phyloP scores from a whole-genome alignment of 306 rosid species.

The Datisca glomerata region DNA sequence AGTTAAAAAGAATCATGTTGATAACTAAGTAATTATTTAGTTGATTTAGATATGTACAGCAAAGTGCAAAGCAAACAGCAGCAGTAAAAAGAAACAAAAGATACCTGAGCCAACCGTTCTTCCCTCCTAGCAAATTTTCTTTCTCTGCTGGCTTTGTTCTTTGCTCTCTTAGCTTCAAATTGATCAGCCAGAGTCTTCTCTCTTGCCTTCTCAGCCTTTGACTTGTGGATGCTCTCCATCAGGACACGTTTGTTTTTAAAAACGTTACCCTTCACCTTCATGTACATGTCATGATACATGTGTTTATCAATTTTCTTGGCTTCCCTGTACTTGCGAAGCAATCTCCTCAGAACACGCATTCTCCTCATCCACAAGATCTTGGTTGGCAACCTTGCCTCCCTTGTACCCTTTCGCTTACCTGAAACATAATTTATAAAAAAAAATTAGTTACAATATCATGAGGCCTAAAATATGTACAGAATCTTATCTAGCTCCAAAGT shows the following conservation, averaged over 20 bases:
- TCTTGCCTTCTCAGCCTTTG: constrained; percentile 94
- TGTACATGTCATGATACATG: constrained; percentile 96
- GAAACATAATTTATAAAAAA: neutral
- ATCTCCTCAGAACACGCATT: constrained; percentile 74
- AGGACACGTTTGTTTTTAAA: constrained; percentile 88
- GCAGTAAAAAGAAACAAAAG: too few species aligned
- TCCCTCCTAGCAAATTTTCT: constrained; percentile 74
- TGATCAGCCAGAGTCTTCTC: constrained; percentile 87
- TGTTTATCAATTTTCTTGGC: constrained; percentile 87
- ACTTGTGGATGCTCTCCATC: constrained; percentile 93
- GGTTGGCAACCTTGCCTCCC: constrained; percentile 54
- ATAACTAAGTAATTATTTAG: too few species aligned
- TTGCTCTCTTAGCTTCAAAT: constrained; percentile 83
- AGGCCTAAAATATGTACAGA: too few species aligned
- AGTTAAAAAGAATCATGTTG: too few species aligned
- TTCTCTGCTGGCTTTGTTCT: constrained; percentile 94
- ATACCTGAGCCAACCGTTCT: constrained; percentile 88
- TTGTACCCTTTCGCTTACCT: constrained; percentile 60
- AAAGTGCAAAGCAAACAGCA: too few species aligned
- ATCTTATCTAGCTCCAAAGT: too few species aligned
- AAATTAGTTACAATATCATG: too few species aligned
- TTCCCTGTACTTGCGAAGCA: constrained; percentile 90
- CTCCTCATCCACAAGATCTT: constrained; percentile 53
- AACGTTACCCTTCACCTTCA: constrained; percentile 95
- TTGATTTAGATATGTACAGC: too few species aligned